Percentiles rank a stretch among this genome's conserved stretches.
Conservation (phyloP, 169 alveolate species). For the Perkinsus marinus region DNA sequence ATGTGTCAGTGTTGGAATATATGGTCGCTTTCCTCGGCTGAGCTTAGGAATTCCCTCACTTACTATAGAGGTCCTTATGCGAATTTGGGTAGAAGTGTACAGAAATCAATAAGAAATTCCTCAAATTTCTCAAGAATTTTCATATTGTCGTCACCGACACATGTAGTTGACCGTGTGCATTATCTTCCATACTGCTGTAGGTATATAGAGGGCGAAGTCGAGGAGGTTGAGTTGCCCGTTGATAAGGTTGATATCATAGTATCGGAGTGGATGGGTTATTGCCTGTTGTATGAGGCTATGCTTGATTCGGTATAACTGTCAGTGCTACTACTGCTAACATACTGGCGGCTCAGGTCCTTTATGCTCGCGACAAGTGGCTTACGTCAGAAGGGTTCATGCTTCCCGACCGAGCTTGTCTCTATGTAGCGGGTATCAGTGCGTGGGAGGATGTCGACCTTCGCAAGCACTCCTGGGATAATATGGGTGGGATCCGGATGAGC, state of each 20-base stretch:
- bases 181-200: neutral
- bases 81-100: too few relatives aligned
- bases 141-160: too few relatives aligned
- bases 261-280: constrained; percentile 98
- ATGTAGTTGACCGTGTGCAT: too few relatives aligned
- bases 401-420: constrained; percentile 87
- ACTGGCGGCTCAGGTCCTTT: neutral
- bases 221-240: constrained; percentile 85
- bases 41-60: too few relatives aligned
- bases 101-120: too few relatives aligned
- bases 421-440: constrained; percentile 71
- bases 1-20: too few relatives aligned
- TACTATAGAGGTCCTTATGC: too few relatives aligned
- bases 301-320: constrained; percentile 86
- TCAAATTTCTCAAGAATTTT: too few relatives aligned
- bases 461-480: constrained; percentile 29
- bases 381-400: constrained; percentile 81
- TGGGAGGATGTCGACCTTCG: constrained; percentile 81
- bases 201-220: constrained; percentile 83
- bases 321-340: neutral
- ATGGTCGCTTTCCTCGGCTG: too few relatives aligned
- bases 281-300: constrained; percentile 92
- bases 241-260: constrained; percentile 91
- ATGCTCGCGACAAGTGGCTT: constrained; percentile 57
- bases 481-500: constrained; percentile 66